Evolutionary conservation across 1,284 basidiomycete species (phyloP).

Genomic region (Marasmius fiardii): DNA sequence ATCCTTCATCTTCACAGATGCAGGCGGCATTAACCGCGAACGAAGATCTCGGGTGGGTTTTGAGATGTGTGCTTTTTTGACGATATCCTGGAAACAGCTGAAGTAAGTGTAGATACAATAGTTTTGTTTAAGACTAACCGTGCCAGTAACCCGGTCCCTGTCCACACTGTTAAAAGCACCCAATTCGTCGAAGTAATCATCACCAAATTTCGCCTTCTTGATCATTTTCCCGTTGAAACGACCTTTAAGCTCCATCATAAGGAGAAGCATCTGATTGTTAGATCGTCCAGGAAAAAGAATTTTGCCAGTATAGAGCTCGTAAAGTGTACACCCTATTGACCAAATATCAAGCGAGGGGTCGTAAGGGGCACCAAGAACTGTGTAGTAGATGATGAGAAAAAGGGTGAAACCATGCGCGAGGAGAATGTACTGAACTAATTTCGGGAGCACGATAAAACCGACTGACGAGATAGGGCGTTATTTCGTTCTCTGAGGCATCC

Average conservation of each 20-base stretch:
- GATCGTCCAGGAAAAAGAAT: slow-evolving; percentile 96
- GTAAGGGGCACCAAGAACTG: slow-evolving; percentile 82
- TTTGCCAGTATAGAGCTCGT: slow-evolving; percentile 98
- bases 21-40: slow-evolving; percentile 77
- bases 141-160: slow-evolving; percentile 78
- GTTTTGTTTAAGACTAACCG: slow-evolving; percentile 67
- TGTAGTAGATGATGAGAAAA: slow-evolving; percentile 28
- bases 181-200: slow-evolving; percentile 92
- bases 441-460: slow-evolving; percentile 98
- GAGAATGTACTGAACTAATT: slow-evolving; percentile 71
- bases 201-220: slow-evolving; percentile 90
- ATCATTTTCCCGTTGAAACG: slow-evolving; percentile 93
- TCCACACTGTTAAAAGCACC: slow-evolving; percentile 81
- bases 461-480: slow-evolving; percentile 97
- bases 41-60: slow-evolving; percentile 83
- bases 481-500: slow-evolving; percentile 92
- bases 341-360: slow-evolving; percentile 94
- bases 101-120: too few species aligned
- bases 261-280: slow-evolving; percentile 97
- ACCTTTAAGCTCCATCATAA: slow-evolving; percentile 97
- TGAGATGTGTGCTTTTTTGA: slow-evolving; percentile 81
- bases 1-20: slow-evolving; percentile 77
- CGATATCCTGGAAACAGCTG: slow-evolving; percentile 58
- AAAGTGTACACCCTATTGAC: slow-evolving; percentile 97
- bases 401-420: slow-evolving; percentile 6